Evolutionary conservation across 1,284 basidiomycete species (phyloP).

Genomic region (Pseudozyma sp.): DNA sequence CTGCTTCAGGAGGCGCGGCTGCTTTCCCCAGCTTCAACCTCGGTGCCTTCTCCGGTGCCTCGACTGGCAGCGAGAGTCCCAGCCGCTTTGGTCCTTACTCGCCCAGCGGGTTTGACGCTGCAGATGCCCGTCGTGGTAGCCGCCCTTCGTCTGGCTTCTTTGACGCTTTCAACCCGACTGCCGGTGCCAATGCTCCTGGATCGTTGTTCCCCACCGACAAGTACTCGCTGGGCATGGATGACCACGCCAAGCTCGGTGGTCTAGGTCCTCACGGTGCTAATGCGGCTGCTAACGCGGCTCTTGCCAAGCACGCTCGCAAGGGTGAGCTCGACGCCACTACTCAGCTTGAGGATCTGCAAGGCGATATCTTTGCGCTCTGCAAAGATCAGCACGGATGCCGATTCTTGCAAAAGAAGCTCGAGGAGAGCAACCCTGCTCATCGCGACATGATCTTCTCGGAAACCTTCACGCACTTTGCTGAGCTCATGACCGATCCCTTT

Average conservation of each 20-base stretch:
- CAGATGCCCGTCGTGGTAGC: slow-evolving; percentile 36
- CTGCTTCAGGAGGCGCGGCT: slow-evolving; percentile 8
- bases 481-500: slow-evolving; percentile 99
- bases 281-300: slow-evolving; percentile 26
- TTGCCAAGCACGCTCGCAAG: slow-evolving; percentile 73
- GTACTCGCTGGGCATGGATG: slow-evolving; percentile 49
- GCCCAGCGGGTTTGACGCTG: slow-evolving; percentile 43
- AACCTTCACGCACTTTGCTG: slow-evolving; percentile 96
- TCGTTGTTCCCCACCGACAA: slow-evolving; percentile 49
- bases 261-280: slow-evolving; percentile 19
- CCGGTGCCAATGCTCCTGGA: slow-evolving; percentile 42
- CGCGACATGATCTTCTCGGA: slow-evolving; percentile 99
- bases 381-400: slow-evolving; percentile 99
- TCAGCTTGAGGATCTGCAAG: slow-evolving; percentile 92
- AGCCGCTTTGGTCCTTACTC: slow-evolving; percentile 53
- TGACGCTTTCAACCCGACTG: slow-evolving; percentile 55
- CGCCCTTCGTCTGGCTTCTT: slow-evolving; percentile 59
- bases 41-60: slow-evolving; percentile 37
- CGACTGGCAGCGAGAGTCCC: slow-evolving; percentile 46
- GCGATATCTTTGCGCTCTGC: slow-evolving; percentile 89
- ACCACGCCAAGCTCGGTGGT: slow-evolving; percentile 38
- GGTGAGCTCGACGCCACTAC: slow-evolving; percentile 86
- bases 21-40: slow-evolving; percentile 52
- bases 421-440: slow-evolving; percentile 81
- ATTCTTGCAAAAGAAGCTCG: slow-evolving; percentile 98